Evolutionary conservation across 2,329 filamentous ascomycete genomes (phyloP).

Genomic region (Pseudophaeomoniella oleicola): DNA sequence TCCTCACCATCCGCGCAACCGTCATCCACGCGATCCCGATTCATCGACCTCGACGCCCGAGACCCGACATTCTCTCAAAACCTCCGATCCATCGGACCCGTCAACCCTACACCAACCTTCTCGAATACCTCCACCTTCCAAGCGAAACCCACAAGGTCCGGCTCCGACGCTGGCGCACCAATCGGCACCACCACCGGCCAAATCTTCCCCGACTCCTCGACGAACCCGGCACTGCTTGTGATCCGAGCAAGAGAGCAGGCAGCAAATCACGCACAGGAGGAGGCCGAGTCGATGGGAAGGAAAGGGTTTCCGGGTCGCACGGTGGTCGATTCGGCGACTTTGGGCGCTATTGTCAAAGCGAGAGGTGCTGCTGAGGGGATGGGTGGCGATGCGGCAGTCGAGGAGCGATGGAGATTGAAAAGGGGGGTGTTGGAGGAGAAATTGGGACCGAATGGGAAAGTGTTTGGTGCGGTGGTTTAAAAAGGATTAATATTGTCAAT

Average conservation of each 20-base stretch:
- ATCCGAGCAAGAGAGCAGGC: constrained; percentile 37
- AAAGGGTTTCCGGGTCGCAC: constrained; percentile 23
- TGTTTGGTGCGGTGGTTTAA: too few species aligned
- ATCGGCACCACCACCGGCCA: constrained; percentile 15
- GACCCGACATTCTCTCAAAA: constrained; percentile 63
- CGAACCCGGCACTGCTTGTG: constrained; percentile 40
- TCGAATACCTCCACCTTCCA: constrained; percentile 39
- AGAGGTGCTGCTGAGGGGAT: not conserved
- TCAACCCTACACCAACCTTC: constrained; percentile 41
- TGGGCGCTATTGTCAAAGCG: not conserved
- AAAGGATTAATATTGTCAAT: too few species aligned
- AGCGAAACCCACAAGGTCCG: constrained; percentile 14
- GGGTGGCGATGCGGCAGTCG: not conserved
- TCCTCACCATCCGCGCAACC: constrained; percentile 5
- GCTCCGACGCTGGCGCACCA: constrained; percentile 12
- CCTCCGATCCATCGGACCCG: constrained; percentile 50
- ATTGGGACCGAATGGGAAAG: not conserved
- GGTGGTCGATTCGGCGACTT: constrained; percentile 29
- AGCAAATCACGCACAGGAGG: constrained; percentile 36
- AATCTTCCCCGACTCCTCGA: constrained; percentile 19
- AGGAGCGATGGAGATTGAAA: not conserved
- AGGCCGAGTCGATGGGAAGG: constrained; percentile 35
- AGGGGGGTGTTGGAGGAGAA: not conserved
- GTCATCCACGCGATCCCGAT: constrained; percentile 3
- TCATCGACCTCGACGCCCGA: constrained; percentile 43